These are phyloP conservation scores for Xylaria intraflava DNA, from an alignment of 495 filamentous ascomycete species.

Conservation along the genomic window DNA sequence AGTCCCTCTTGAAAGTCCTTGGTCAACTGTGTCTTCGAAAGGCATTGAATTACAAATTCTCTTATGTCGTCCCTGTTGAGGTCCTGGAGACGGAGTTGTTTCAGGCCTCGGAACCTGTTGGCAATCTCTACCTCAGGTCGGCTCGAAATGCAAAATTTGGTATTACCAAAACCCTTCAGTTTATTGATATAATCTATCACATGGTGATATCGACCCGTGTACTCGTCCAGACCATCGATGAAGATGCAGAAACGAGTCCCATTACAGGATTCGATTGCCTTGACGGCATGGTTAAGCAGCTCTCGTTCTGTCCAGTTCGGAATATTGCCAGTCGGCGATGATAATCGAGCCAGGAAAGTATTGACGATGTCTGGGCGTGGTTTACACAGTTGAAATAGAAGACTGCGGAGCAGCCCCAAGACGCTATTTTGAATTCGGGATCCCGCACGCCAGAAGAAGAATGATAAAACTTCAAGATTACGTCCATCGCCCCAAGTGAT, in stretches of 20 bases:
- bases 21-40: not conserved
- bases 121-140: not conserved
- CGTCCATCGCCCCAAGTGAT: slow-evolving; percentile 14
- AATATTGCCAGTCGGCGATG: not conserved
- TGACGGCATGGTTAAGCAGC: not conserved
- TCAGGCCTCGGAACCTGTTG: not conserved
- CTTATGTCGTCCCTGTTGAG: not conserved
- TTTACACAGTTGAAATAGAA: not conserved
- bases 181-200: not conserved
- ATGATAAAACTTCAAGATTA: slow-evolving; percentile 20
- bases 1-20: not conserved
- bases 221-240: slow-evolving; percentile 3
- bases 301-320: not conserved
- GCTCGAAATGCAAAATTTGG: not conserved
- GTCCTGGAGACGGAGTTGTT: slow-evolving; percentile 2
- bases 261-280: not conserved
- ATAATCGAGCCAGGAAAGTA: not conserved
- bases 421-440: slow-evolving; percentile 27
- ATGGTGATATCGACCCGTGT: not conserved
- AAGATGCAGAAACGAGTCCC: not conserved
- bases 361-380: not conserved
- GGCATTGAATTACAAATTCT: not conserved
- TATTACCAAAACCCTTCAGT: not conserved
- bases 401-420: not conserved
- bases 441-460: slow-evolving; percentile 40